These are phyloP conservation scores for Malassezia cuniculi DNA, from an alignment of 1,284 basidiomycete species.

Conservation along the genomic window DNA sequence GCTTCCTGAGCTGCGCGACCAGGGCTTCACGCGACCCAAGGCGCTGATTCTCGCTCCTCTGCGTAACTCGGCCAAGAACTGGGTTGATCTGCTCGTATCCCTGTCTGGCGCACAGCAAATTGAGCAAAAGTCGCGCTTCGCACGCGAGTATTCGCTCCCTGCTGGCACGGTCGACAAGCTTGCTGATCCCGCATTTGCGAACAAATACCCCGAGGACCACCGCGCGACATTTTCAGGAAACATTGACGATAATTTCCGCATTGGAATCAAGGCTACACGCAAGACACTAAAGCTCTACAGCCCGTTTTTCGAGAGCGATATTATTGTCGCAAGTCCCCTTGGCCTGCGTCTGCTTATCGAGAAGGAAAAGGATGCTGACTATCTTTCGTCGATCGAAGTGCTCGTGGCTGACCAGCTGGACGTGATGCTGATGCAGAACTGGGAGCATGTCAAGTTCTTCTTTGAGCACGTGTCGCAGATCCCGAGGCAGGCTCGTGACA, in stretches of 20 bases:
- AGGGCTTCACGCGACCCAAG: slow-evolving; percentile 93
- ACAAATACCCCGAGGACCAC: slow-evolving; percentile 77
- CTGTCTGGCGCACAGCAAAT: slow-evolving; percentile 30
- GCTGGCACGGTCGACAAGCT: slow-evolving; percentile 70
- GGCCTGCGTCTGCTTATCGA: slow-evolving; percentile 83
- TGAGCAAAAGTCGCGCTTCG: slow-evolving; percentile 64
- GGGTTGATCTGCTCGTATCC: slow-evolving; percentile 47
- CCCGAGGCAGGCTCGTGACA: slow-evolving; percentile 79
- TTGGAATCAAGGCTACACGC: slow-evolving; percentile 81
- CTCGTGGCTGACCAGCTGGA: slow-evolving; percentile 88
- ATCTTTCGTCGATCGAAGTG: slow-evolving; percentile 83
- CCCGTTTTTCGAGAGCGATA: slow-evolving; percentile 77
- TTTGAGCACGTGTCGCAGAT: slow-evolving; percentile 71
- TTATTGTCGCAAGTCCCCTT: slow-evolving; percentile 83
- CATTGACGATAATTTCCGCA: slow-evolving; percentile 83
- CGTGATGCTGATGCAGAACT: slow-evolving; percentile 92
- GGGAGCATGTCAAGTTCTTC: slow-evolving; percentile 93
- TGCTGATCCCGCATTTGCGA: slow-evolving; percentile 47
- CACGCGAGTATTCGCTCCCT: slow-evolving; percentile 69
- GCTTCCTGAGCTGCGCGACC: slow-evolving; percentile 54
- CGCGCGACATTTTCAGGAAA: slow-evolving; percentile 92
- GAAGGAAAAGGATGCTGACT: slow-evolving; percentile 71
- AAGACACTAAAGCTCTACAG: slow-evolving; percentile 78
- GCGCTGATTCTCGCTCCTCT: slow-evolving; percentile 82
- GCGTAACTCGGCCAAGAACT: slow-evolving; percentile 71